These are phyloP conservation scores for Fusarium sp. DNA, from an alignment of 2,329 filamentous ascomycete genomes.

Conservation along the genomic window DNA sequence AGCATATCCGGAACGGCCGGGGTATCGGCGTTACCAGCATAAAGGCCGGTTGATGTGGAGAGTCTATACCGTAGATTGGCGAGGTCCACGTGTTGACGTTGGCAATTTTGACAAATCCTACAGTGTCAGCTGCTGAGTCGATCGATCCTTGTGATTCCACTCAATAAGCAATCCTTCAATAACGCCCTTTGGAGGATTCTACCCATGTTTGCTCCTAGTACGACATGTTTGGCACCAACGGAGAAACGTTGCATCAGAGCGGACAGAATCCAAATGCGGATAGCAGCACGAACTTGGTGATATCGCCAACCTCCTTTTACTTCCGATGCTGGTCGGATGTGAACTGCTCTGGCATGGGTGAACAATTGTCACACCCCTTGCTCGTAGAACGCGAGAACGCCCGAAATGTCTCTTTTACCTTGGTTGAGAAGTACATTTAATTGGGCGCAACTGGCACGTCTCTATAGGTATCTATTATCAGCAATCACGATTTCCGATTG, in stretches of 20 bases:
- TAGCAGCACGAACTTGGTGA: background rate
- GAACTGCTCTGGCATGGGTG: background rate
- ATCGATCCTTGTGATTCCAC: background rate
- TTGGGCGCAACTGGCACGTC: background rate
- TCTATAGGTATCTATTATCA: background rate
- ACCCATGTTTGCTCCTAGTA: background rate
- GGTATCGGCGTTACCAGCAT: background rate
- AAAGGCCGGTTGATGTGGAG: background rate
- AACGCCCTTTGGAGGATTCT: background rate
- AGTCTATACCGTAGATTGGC: background rate
- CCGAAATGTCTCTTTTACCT: background rate
- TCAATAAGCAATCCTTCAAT: background rate
- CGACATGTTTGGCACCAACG: background rate
- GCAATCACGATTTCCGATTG: background rate
- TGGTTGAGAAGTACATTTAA: background rate
- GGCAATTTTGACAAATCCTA: background rate
- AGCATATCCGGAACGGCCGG: background rate
- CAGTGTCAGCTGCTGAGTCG: background rate
- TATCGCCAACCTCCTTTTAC: background rate
- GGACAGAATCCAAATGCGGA: background rate
- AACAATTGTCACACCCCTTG: background rate
- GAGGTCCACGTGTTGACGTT: background rate
- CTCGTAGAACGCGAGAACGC: background rate
- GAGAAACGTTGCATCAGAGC: background rate
- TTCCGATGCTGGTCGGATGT: background rate